Percentiles rank a stretch among this genome's conserved stretches.
phyloP scores from a whole-genome alignment of 176 grass and related monocot genomes.

The Hyparrhenia diplandra region DNA sequence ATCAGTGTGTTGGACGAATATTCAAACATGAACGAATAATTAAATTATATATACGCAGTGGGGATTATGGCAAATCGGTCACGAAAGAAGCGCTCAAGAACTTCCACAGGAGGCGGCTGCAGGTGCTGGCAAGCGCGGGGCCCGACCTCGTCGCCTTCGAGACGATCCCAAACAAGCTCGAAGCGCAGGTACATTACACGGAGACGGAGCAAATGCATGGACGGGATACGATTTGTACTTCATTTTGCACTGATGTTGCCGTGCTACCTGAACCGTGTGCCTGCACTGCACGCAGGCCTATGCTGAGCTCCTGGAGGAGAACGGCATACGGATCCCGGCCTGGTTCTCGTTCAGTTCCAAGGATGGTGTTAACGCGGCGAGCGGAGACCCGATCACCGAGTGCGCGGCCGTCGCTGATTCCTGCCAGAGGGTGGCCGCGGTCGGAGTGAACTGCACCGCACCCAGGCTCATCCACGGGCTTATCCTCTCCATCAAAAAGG shows the following conservation, averaged over 20 bases:
- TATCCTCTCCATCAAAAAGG: conserved; percentile 2
- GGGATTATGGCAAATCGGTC: conserved; percentile 22
- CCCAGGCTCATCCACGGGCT: conserved; percentile 26
- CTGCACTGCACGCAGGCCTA: conserved; percentile 8
- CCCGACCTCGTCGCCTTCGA: conserved; percentile 37
- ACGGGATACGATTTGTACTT: background rate
- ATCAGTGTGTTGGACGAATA: no score
- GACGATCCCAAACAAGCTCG: conserved; percentile 31
- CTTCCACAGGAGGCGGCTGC: conserved; percentile 39
- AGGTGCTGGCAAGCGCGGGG: conserved; percentile 25
- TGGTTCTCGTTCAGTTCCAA: conserved; percentile 37
- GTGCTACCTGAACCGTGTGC: background rate
- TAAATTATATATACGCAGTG: no score
- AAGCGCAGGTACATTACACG: background rate
- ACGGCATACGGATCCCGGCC: conserved; percentile 23
- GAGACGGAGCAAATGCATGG: no score
- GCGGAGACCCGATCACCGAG: conserved; percentile 25
- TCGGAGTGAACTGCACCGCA: conserved; percentile 20
- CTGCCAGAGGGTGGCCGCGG: conserved; percentile 23
- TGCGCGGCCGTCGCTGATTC: conserved; percentile 19
- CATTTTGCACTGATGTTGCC: background rate
- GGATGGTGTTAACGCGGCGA: conserved; percentile 19
- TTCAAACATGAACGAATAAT: no score
- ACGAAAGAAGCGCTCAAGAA: conserved; percentile 26
- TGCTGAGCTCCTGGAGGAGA: conserved; percentile 33